Base-by-base conservation (phyloP, 257 asterid genomes). In the Henckelia pumila region DNA sequence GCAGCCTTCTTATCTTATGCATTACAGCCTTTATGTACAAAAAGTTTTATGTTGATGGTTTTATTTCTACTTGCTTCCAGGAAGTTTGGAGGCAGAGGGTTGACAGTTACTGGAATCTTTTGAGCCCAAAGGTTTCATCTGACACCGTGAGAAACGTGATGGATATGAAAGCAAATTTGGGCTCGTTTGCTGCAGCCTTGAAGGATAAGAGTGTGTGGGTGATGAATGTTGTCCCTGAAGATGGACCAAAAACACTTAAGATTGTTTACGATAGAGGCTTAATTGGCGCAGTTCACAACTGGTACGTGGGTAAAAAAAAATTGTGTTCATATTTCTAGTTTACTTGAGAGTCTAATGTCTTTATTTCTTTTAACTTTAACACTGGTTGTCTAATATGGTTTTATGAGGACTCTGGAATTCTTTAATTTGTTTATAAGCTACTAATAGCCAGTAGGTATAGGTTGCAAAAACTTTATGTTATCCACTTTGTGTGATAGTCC, bases 111-210 rank as follows among this genome's bases (percentile, higher is more conserved):
- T 85, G 86, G 95, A 88, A 76, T 70, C 83, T 88, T 53, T 64
- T 93, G 79, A 76, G 96, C 71, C 78, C 97, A 63, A 93, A 88
- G 77, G 77, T 86, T 56, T 79, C 91, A 23, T 71, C 95, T 2
- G 84, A 93, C 65, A 81, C 91, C 17, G 23, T 93, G 69, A 80
- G 99, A 75, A 93, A 93, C 47, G 82, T 93, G 61, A 90, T 93
- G 97, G 99, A 94, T 75, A 91, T 94, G 99, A 94, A 89, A 77
- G 97, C 99, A 47, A 78, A 94, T 73, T 64, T 94, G 79, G 99
- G 99, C 21, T 91, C 96, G 14, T 94, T 88, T 81, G 99, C 88
- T 29, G 98, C 93, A 65, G 96, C 96, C 65, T 76, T 94, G 87
- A 91, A 88, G 73, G 93, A 91, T 65, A 91, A 84, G 82, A 85